Evolutionary conservation across 805 yeast species (phyloP), one percentile per base, ranked within the genome.

Genomic region (Teunomyces aglyptinius): DNA sequence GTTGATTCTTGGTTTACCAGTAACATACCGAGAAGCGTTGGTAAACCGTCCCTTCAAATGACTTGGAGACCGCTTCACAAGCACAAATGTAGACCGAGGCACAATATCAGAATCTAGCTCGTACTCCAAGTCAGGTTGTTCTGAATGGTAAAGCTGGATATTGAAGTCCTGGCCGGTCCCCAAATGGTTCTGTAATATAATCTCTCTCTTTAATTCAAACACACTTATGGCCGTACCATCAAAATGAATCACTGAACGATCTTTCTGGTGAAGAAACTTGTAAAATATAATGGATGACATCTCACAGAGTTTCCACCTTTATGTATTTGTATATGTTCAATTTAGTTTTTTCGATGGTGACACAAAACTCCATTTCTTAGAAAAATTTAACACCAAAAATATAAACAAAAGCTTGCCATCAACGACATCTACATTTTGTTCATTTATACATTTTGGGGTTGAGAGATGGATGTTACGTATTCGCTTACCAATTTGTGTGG

Each of bases 211-310:
- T 49, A 94, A 71, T 60, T 94, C 99, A 68, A 92, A 94, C 1
- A 91, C 96, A 1, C 96, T 89, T 35, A 94, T 82, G 24, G 98
- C 97, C 0, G 99, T 92, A 16, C 99, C 99, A 64, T 94, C 99
- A 61, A 94, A 94, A 40, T 84, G 77, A 22, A 94, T 81, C 36
- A 95, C 78, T 1, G 87, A 82, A 24, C 87, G 84, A 35, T 80
- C 83, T 58, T 83, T 85, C 63, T 91, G 97, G 12, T 96, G 92
- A 49, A 82, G 71, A 66, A 94, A 92, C 61, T 82, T 77, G 63
- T 92, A 92, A 63, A 89, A 94, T 8, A 92, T 87, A 2, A 88
- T 85, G 11, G 96, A 88, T 6, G 96, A 86, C 96, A 89, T 89
- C 43, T 12, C 29, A 12, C 32, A 22, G 12, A 16, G 22, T 22